phyloP scores from a whole-genome alignment of 371 early-diverging fungal species.

The Globomyces sp. region DNA sequence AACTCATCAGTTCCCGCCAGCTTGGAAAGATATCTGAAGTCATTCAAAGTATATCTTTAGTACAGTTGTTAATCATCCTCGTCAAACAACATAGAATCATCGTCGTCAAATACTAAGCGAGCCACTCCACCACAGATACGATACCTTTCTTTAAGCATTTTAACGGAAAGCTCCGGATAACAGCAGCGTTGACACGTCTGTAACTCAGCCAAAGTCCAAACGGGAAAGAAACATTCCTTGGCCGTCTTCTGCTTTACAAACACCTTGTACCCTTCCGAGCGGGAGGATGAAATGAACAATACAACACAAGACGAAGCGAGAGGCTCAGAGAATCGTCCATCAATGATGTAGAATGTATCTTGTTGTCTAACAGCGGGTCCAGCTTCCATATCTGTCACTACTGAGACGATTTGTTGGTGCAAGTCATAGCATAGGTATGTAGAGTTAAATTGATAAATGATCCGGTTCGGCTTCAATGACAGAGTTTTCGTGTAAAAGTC shows the following conservation, averaged over 20 bases:
- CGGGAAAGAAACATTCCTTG: conserved; percentile 30
- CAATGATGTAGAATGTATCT: conserved; percentile 37
- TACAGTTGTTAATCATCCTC: too few relatives aligned
- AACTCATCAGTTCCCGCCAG: too few relatives aligned
- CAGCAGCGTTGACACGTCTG: conserved; percentile 21
- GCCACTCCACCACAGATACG: conserved; percentile 25
- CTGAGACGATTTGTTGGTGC: conserved; percentile 17
- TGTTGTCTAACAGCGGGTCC: conserved; percentile 21
- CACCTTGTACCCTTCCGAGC: conserved; percentile 28
- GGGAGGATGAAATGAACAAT: conserved; percentile 32
- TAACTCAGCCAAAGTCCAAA: conserved; percentile 35
- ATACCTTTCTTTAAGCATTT: conserved; percentile 20
- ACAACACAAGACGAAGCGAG: conserved; percentile 21
- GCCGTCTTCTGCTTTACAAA: conserved; percentile 33
- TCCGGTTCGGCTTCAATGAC: conserved; percentile 30
- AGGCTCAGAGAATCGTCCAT: conserved; percentile 32
- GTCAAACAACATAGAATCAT: conserved; percentile 3
- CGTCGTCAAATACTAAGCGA: conserved; percentile 26
- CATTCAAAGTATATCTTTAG: too few relatives aligned
- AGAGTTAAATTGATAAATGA: conserved; percentile 32
- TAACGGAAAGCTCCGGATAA: conserved; percentile 21
- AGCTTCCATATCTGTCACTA: conserved; percentile 10
- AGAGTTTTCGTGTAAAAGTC: conserved; percentile 22
- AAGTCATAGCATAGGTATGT: conserved; percentile 33
- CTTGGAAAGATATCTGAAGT: too few relatives aligned